Conservation (phyloP, 2,329 filamentous ascomycete species). For the Monosporascus sp. region DNA sequence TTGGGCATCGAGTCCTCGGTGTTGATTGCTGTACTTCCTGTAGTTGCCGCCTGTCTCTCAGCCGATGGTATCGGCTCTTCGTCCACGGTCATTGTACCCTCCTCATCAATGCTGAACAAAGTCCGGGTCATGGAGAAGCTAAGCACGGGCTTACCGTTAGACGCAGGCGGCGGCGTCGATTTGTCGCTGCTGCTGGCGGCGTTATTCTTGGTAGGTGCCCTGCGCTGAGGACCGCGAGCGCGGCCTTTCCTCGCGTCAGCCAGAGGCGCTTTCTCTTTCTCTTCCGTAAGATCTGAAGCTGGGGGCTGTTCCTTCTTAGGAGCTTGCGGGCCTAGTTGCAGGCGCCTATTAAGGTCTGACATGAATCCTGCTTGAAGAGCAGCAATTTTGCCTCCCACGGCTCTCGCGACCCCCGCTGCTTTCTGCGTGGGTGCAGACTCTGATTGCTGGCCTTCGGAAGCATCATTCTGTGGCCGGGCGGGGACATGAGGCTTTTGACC, state of each 20-base stretch:
- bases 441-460: slow-evolving; percentile 32
- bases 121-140: slow-evolving; percentile 43
- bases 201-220: slow-evolving; percentile 54
- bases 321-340: slow-evolving; percentile 78
- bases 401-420: slow-evolving; percentile 73
- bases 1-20: slow-evolving; percentile 5
- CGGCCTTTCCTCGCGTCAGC: slow-evolving; percentile 85
- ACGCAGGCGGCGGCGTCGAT: slow-evolving; percentile 22
- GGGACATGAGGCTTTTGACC: slow-evolving; percentile 58
- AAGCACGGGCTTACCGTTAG: slow-evolving; percentile 32
- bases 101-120: slow-evolving; percentile 48
- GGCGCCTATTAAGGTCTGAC: slow-evolving; percentile 83
- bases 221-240: slow-evolving; percentile 78
- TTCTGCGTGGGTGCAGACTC: slow-evolving; percentile 62
- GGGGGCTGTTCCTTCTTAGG: slow-evolving; percentile 67
- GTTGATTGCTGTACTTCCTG: not conserved
- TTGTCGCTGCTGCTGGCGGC: slow-evolving; percentile 27
- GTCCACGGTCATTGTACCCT: slow-evolving; percentile 38
- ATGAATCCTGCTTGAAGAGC: slow-evolving; percentile 88
- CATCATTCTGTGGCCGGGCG: slow-evolving; percentile 38
- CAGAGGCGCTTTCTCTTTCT: slow-evolving; percentile 72
- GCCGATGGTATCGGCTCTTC: slow-evolving; percentile 6
- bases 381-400: slow-evolving; percentile 80
- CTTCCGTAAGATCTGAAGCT: slow-evolving; percentile 46
- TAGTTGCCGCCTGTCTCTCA: slow-evolving; percentile 6